phyloP scores from a whole-genome alignment of 192 early-diverging fungal genomes.

The Coemansia sp. region DNA sequence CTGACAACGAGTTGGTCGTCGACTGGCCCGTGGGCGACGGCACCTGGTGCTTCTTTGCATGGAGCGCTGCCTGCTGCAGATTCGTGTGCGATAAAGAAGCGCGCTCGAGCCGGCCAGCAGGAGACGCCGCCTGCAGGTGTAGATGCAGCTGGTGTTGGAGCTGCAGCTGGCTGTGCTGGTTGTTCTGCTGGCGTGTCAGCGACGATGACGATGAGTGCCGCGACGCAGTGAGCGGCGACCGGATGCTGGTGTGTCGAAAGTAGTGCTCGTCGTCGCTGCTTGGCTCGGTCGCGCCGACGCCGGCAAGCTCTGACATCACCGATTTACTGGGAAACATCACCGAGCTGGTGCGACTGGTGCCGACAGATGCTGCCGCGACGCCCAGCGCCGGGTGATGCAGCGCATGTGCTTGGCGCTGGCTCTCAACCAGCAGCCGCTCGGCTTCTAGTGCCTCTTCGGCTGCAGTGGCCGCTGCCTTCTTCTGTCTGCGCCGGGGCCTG shows the following conservation, averaged over 20 bases:
- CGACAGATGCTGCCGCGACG: constrained; percentile 5
- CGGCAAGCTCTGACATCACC: constrained; percentile 17
- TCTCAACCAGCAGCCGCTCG: background rate
- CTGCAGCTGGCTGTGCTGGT: background rate
- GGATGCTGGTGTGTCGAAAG: constrained; percentile 1
- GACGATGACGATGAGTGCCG: constrained; percentile 15
- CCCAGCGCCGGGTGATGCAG: background rate
- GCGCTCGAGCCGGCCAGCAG: constrained; percentile 16
- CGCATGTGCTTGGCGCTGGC: background rate
- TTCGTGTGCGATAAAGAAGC: constrained; percentile 50
- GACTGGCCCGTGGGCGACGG: constrained; percentile 31
- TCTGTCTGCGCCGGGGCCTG: constrained; percentile 14
- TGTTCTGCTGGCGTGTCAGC: constrained; percentile 4
- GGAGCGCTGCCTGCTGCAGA: constrained; percentile 29
- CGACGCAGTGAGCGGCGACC: constrained; percentile 1
- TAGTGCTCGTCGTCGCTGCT: constrained; percentile 39
- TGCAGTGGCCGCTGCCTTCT: background rate
- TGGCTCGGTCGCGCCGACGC: background rate
- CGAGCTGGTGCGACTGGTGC: constrained; percentile 48
- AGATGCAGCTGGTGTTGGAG: background rate
- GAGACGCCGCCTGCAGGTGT: background rate
- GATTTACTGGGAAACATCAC: constrained; percentile 44
- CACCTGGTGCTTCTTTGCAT: background rate
- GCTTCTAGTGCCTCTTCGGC: background rate
- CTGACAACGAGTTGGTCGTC: constrained; percentile 15